Conservation (phyloP, 768 basidiomycete genomes). For the Clavulina sp. region DNA sequence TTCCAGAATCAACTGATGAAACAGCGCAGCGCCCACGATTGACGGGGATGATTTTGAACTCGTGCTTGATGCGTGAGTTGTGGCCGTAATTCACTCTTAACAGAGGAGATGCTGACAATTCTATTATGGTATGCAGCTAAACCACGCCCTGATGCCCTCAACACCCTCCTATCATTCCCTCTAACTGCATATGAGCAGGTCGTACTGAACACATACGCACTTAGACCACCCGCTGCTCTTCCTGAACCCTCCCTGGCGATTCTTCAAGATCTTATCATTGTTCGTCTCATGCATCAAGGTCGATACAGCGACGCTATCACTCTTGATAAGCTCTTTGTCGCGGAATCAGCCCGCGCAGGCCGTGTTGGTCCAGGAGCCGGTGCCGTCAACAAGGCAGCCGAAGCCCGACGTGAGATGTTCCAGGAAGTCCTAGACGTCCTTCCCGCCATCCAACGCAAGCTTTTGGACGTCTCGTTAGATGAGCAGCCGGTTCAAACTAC, state of each 20-base stretch:
- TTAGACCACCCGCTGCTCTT: slow-evolving; percentile 33
- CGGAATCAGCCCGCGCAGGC: slow-evolving; percentile 20
- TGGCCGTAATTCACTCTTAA: neutral
- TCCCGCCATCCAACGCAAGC: slow-evolving; percentile 40
- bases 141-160: slow-evolving; percentile 39
- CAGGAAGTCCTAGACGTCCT: slow-evolving; percentile 49
- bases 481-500: slow-evolving; percentile 3
- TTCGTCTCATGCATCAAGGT: slow-evolving; percentile 58
- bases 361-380: slow-evolving; percentile 20
- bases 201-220: slow-evolving; percentile 37
- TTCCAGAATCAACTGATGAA: slow-evolving; percentile 29
- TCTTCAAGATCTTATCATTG: slow-evolving; percentile 62
- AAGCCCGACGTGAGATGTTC: slow-evolving; percentile 32
- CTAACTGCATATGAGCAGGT: slow-evolving; percentile 47
- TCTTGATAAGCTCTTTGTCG: slow-evolving; percentile 46
- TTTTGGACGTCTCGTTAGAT: slow-evolving; percentile 45
- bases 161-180: slow-evolving; percentile 46
- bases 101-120: neutral
- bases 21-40: neutral
- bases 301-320: slow-evolving; percentile 56
- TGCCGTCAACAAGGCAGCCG: slow-evolving; percentile 4
- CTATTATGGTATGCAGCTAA: slow-evolving; percentile 28
- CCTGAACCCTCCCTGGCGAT: slow-evolving; percentile 33
- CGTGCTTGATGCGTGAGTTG: slow-evolving; percentile 6
- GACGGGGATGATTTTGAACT: slow-evolving; percentile 4